These are phyloP conservation scores for Verbena officinalis DNA, from an alignment of 257 asterid genomes.

Conservation along the genomic window DNA sequence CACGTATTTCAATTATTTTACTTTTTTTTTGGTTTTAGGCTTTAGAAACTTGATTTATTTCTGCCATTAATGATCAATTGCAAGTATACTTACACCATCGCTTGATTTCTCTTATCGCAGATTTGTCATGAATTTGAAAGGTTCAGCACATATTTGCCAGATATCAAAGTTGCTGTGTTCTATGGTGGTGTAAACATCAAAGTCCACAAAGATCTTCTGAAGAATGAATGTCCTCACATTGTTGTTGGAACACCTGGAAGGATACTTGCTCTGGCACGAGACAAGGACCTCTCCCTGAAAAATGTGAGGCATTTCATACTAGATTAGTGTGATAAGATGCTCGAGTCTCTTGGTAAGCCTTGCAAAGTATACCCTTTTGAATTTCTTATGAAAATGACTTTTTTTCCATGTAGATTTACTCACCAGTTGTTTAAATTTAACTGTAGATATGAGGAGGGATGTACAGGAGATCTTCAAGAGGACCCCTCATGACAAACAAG, in stretches of 20 bases:
- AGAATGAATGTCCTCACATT: slow-evolving; percentile 91
- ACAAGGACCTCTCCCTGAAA: slow-evolving; percentile 70
- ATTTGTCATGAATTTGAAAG: slow-evolving; percentile 91
- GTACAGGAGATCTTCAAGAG: slow-evolving; percentile 90
- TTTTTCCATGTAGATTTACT: no score
- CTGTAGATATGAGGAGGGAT: slow-evolving; percentile 90
- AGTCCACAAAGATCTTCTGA: slow-evolving; percentile 79
- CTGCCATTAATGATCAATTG: neutral
- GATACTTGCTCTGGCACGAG: slow-evolving; percentile 79
- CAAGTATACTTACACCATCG: no score
- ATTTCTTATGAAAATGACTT: no score
- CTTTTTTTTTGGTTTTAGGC: neutral
- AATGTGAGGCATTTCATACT: slow-evolving; percentile 89
- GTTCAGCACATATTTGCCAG: slow-evolving; percentile 79
- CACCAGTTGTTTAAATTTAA: neutral
- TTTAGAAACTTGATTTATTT: neutral
- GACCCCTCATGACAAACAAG: slow-evolving; percentile 99
- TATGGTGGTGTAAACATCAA: slow-evolving; percentile 85
- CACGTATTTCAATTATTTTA: slow-evolving; percentile 12
- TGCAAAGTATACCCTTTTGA: no score
- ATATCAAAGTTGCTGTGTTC: slow-evolving; percentile 83
- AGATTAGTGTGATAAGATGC: slow-evolving; percentile 97
- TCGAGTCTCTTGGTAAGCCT: slow-evolving; percentile 88
- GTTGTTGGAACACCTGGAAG: slow-evolving; percentile 96
- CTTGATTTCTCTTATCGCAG: slow-evolving; percentile 41